phyloP scores from a whole-genome alignment of 768 basidiomycete species.

The Pleurotus tuoliensis region DNA sequence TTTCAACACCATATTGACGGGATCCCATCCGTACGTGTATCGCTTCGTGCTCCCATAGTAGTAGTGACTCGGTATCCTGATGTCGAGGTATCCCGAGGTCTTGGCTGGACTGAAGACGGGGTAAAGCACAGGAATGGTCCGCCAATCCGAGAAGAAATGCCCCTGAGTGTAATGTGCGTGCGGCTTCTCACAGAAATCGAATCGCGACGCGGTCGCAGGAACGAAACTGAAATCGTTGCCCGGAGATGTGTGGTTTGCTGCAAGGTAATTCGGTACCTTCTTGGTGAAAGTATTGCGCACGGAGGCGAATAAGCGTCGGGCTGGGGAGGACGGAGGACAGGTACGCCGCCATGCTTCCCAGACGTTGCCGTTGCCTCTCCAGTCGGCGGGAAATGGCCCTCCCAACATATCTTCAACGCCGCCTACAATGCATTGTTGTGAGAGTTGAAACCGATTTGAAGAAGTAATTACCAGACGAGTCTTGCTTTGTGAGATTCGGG shows the following conservation, averaged over 20 bases:
- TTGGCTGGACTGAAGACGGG: constrained; percentile 94
- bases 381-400: constrained; percentile 73
- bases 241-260: constrained; percentile 17
- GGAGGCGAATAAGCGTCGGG: constrained; percentile 81
- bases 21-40: constrained; percentile 92
- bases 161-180: constrained; percentile 87
- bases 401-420: constrained; percentile 57
- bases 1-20: constrained; percentile 64
- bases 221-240: constrained; percentile 67
- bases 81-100: constrained; percentile 80
- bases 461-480: constrained; percentile 33
- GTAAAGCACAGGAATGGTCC: constrained; percentile 82
- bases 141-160: constrained; percentile 97
- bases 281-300: constrained; percentile 48
- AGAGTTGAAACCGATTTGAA: background rate
- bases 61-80: constrained; percentile 94
- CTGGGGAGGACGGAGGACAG: constrained; percentile 73
- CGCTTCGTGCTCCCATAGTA: constrained; percentile 80
- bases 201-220: constrained; percentile 51
- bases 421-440: constrained; percentile 25
- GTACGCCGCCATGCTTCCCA: constrained; percentile 97
- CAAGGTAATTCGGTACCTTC: constrained; percentile 14
- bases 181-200: constrained; percentile 79
- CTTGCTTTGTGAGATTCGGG: constrained; percentile 61
- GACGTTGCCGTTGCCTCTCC: constrained; percentile 77